Evolutionary conservation across 495 filamentous ascomycete species (phyloP).

Genomic region (Clavariopsis aquatica): DNA sequence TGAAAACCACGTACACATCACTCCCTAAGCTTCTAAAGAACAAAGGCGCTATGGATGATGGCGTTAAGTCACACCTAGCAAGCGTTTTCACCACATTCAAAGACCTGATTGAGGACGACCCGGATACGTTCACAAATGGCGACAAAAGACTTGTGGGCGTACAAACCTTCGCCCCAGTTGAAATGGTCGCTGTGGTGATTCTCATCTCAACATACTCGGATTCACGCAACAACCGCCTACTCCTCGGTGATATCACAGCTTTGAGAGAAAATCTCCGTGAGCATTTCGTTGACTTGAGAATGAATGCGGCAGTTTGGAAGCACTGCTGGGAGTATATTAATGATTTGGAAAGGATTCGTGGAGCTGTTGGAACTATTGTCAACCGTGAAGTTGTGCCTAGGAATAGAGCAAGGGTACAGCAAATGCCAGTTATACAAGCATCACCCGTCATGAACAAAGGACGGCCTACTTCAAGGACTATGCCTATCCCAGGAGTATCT

Average conservation of each 20-base stretch:
- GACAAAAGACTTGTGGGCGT: slow-evolving; percentile 37
- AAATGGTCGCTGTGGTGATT: slow-evolving; percentile 49
- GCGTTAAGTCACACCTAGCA: slow-evolving; percentile 28
- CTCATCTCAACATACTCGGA: slow-evolving; percentile 49
- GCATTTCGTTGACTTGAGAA: slow-evolving; percentile 46
- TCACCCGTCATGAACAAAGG: slow-evolving; percentile 1
- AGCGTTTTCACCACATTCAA: slow-evolving; percentile 35
- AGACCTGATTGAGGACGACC: slow-evolving; percentile 30
- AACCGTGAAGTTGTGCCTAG: slow-evolving; percentile 11
- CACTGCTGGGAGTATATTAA: slow-evolving; percentile 47
- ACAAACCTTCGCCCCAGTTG: slow-evolving; percentile 51
- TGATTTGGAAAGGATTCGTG: slow-evolving; percentile 35
- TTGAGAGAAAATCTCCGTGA: slow-evolving; percentile 46
- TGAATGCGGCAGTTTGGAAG: slow-evolving; percentile 48
- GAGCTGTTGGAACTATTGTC: slow-evolving; percentile 21
- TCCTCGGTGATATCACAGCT: slow-evolving; percentile 48
- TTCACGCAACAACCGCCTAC: slow-evolving; percentile 41
- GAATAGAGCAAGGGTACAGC: neutral
- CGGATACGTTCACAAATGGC: slow-evolving; percentile 37
- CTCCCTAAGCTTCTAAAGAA: slow-evolving; percentile 28
- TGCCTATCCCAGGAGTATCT: neutral
- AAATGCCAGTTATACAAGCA: neutral
- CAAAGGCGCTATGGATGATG: slow-evolving; percentile 24
- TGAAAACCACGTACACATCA: slow-evolving; percentile 22
- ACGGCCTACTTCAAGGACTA: slow-evolving; percentile 15